A percentile compares a stretch with the other conserved stretches of the same genome.
Evolutionary conservation across 345 rosid genomes (phyloP).

Genomic region (Lepidium aucheri): DNA sequence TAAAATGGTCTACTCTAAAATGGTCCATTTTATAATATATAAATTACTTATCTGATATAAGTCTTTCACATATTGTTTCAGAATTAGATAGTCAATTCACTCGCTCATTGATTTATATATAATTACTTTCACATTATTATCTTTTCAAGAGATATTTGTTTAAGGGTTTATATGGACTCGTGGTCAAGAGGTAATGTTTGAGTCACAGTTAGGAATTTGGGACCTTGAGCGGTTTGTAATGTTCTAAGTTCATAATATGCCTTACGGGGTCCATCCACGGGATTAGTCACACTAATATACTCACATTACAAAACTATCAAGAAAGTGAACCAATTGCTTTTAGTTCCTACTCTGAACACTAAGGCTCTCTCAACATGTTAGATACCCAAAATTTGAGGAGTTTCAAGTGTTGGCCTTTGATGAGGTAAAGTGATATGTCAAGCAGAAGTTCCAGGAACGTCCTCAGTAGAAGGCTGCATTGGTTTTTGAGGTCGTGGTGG

Average conservation of each 20-base stretch:
- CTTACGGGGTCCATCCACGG: not conserved
- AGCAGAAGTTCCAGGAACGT: conserved; percentile 68
- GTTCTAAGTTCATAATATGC: conserved; percentile 1
- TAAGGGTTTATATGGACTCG: not conserved
- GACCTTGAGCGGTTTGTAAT: not conserved
- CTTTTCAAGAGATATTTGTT: not conserved
- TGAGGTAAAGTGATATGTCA: conserved; percentile 18
- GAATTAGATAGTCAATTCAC: too few relatives aligned
- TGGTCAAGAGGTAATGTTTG: not conserved
- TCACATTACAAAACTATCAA: not conserved
- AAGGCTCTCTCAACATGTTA: conserved; percentile 5
- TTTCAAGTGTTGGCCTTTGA: conserved; percentile 16
- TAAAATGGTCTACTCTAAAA: too few relatives aligned
- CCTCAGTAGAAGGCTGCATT: conserved; percentile 36
- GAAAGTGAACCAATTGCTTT: not conserved
- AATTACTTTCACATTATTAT: too few relatives aligned
- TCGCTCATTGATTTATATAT: too few relatives aligned
- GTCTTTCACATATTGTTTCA: too few relatives aligned
- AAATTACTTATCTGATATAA: too few relatives aligned
- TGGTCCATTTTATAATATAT: too few relatives aligned
- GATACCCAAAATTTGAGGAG: conserved; percentile 8
- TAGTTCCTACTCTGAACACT: conserved; percentile 15
- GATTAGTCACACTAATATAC: conserved; percentile 2
- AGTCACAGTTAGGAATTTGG: not conserved
- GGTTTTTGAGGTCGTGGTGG: conserved; percentile 17